These are phyloP conservation scores for Chytriomyces sp. DNA, from an alignment of 192 early-diverging fungal species.

Conservation along the genomic window DNA sequence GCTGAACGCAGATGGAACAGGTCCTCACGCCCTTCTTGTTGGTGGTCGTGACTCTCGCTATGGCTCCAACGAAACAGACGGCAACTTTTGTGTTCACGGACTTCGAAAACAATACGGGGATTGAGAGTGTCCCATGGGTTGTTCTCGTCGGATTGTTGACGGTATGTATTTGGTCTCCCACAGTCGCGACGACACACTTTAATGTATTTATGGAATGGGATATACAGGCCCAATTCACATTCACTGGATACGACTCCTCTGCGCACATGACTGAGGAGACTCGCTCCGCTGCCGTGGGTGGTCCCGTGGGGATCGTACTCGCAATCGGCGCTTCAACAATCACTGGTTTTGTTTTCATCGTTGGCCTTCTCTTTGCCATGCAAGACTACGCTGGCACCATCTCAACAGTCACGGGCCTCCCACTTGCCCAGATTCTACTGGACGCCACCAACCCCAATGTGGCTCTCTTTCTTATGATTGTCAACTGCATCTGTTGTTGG, in stretches of 20 bases:
- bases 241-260: constrained; percentile 41
- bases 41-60: constrained; percentile 32
- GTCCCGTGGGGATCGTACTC: constrained; percentile 37
- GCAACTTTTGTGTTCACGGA: constrained; percentile 36
- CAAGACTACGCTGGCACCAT: constrained; percentile 14
- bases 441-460: constrained; percentile 9
- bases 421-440: constrained; percentile 29
- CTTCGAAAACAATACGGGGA: constrained; percentile 36
- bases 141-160: constrained; percentile 40
- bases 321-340: constrained; percentile 29
- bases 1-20: no score
- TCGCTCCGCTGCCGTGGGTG: constrained; percentile 30
- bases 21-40: constrained; percentile 41
- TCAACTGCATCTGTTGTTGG: constrained; percentile 25
- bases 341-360: constrained; percentile 34
- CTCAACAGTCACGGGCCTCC: constrained; percentile 5
- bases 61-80: constrained; percentile 30
- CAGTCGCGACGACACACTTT: not conserved
- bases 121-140: constrained; percentile 24
- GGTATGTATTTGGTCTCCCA: constrained; percentile 13
- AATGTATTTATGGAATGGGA: not conserved
- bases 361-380: constrained; percentile 32
- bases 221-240: constrained; percentile 21
- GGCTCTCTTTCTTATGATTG: constrained; percentile 30
- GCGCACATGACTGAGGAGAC: constrained; percentile 51